These are phyloP conservation scores for Neodidymelliopsis sp. DNA, from an alignment of 2,329 filamentous ascomycete species.

Conservation along the genomic window DNA sequence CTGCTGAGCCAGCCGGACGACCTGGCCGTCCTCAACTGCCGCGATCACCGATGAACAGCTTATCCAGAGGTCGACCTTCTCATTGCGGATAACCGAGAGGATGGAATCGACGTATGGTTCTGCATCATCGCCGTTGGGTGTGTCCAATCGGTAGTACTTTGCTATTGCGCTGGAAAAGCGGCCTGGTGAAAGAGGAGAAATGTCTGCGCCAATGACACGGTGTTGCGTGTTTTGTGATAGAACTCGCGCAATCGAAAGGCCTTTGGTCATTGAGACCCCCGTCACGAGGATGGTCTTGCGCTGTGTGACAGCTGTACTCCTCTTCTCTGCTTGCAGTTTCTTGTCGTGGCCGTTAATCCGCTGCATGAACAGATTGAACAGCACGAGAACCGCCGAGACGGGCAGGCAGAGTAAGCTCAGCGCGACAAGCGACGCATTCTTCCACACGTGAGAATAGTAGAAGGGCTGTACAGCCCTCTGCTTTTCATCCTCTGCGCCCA, in stretches of 20 bases:
- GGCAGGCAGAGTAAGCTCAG: conserved; percentile 58
- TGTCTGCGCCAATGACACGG: conserved; percentile 75
- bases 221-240: conserved; percentile 70
- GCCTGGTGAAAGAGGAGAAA: conserved; percentile 49
- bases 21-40: conserved; percentile 71
- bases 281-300: conserved; percentile 71
- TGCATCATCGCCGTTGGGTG: conserved; percentile 43
- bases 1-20: conserved; percentile 59
- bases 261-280: conserved; percentile 76
- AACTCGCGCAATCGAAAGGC: conserved; percentile 69
- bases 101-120: conserved; percentile 65
- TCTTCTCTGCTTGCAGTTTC: conserved; percentile 25
- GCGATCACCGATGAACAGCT: conserved; percentile 74
- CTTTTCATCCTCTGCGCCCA: conserved; percentile 10
- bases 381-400: conserved; percentile 48
- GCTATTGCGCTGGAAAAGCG: conserved; percentile 65
- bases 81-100: conserved; percentile 64
- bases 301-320: conserved; percentile 24
- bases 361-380: conserved; percentile 34
- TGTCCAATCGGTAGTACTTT: conserved; percentile 61
- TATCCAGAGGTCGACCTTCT: conserved; percentile 75
- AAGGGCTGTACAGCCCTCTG: conserved; percentile 25
- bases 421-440: conserved; percentile 58
- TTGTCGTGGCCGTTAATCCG: conserved; percentile 23
- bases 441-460: conserved; percentile 53